Percentiles rank a stretch among this genome's conserved stretches.
Evolutionary conservation across 345 rosid genomes (phyloP).

Genomic region (Citrus maxima): DNA sequence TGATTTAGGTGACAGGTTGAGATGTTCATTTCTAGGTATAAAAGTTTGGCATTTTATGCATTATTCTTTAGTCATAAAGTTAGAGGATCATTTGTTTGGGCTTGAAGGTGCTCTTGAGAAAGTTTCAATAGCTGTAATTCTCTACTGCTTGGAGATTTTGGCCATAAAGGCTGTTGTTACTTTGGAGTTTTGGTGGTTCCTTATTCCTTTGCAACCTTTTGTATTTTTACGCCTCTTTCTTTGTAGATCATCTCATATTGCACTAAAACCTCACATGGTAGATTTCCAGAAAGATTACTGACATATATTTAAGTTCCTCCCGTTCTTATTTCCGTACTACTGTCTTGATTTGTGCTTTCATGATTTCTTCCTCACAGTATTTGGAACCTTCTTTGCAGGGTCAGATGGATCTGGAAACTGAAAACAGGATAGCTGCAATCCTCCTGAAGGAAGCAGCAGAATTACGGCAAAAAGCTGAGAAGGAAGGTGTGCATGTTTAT

Average conservation of each 20-base stretch:
- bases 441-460: slow-evolving; percentile 96
- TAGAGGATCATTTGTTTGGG: not conserved
- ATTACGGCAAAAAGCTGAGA: slow-evolving; percentile 68
- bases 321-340: not conserved
- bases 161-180: not conserved
- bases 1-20: not conserved
- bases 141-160: not conserved
- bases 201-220: not conserved
- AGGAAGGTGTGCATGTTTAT: slow-evolving; percentile 75
- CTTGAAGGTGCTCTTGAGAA: not conserved
- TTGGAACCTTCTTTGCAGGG: slow-evolving; percentile 5
- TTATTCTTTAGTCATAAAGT: not conserved
- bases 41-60: not conserved
- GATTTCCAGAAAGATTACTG: not conserved
- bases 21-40: not conserved
- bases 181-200: not conserved
- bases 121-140: too few species aligned
- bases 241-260: not conserved
- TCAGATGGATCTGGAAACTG: slow-evolving; percentile 87
- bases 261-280: not conserved
- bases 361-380: not conserved
- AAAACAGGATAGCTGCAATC: slow-evolving; percentile 80
- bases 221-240: not conserved
- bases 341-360: not conserved
- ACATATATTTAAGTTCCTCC: not conserved